Conservation (phyloP, 2,329 filamentous ascomycete genomes). For the Westerdykella ornata region DNA sequence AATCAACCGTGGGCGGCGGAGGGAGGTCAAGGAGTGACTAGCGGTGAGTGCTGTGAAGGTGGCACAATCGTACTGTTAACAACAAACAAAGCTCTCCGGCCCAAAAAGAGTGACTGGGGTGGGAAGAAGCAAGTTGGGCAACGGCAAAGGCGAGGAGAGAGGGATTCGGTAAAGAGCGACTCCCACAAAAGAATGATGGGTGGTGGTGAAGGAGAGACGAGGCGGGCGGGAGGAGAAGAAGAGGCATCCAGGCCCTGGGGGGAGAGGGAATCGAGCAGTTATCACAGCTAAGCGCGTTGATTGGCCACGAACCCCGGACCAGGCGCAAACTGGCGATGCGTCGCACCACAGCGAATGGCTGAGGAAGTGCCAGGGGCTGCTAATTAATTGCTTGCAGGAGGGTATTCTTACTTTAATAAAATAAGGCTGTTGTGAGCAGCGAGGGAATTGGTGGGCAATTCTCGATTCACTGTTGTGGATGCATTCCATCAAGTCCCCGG, state of each 20-base stretch:
- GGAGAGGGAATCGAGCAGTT: conserved; percentile 19
- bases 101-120: conserved; percentile 39
- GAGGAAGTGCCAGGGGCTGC: conserved; percentile 2
- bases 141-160: conserved; percentile 10
- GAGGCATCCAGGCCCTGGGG: conserved; percentile 17
- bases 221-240: conserved; percentile 29
- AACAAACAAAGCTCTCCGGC: conserved; percentile 18
- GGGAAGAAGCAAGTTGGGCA: conserved; percentile 25
- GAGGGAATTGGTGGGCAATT: not conserved
- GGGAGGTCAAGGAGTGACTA: conserved; percentile 12
- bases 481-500: not conserved
- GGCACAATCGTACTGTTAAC: conserved; percentile 6
- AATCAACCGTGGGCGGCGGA: not conserved
- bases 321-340: conserved; percentile 3
- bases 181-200: conserved; percentile 26
- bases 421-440: not conserved
- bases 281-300: conserved; percentile 13
- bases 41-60: too few relatives aligned
- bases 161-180: conserved; percentile 29
- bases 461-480: not conserved
- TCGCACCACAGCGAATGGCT: conserved; percentile 10
- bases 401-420: not conserved
- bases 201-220: conserved; percentile 20
- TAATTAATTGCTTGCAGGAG: conserved; percentile 4
- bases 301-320: conserved; percentile 6